These are phyloP conservation scores for Diaporthe aspalathi DNA, from an alignment of 2,329 filamentous ascomycete genomes.

Conservation along the genomic window DNA sequence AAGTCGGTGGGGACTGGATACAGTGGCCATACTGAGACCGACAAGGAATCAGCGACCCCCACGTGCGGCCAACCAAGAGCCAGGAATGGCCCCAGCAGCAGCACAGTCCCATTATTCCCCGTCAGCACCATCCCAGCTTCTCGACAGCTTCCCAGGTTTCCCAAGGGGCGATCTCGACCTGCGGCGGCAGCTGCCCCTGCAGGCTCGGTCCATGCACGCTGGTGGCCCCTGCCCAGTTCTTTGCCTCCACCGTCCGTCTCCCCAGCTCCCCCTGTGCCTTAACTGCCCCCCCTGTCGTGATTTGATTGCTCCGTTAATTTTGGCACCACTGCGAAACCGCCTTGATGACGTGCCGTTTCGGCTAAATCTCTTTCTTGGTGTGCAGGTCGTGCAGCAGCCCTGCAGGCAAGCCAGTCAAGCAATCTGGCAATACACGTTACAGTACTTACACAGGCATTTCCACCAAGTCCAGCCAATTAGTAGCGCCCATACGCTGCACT, in stretches of 20 bases:
- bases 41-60: background rate
- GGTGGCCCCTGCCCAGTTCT: background rate
- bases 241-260: background rate
- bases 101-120: too few species aligned
- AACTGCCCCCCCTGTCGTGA: slow-evolving; percentile 21
- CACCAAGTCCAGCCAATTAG: background rate
- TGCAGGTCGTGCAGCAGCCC: background rate
- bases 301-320: slow-evolving; percentile 31
- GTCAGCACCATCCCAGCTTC: slow-evolving; percentile 21
- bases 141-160: too few species aligned
- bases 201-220: background rate
- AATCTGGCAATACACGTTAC: too few species aligned
- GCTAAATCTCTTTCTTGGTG: slow-evolving; percentile 34
- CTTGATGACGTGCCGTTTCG: slow-evolving; percentile 39
- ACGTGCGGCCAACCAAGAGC: background rate
- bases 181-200: slow-evolving; percentile 20
- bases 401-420: background rate
- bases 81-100: too few species aligned
- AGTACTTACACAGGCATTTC: too few species aligned
- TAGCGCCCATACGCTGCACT: too few species aligned
- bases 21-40: too few species aligned
- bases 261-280: too few species aligned
- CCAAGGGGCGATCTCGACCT: slow-evolving; percentile 13
- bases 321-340: slow-evolving; percentile 34
- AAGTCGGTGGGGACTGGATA: background rate